These are phyloP conservation scores for Picea glauca DNA, from an alignment of 75 land plant species.

Conservation along the genomic window DNA sequence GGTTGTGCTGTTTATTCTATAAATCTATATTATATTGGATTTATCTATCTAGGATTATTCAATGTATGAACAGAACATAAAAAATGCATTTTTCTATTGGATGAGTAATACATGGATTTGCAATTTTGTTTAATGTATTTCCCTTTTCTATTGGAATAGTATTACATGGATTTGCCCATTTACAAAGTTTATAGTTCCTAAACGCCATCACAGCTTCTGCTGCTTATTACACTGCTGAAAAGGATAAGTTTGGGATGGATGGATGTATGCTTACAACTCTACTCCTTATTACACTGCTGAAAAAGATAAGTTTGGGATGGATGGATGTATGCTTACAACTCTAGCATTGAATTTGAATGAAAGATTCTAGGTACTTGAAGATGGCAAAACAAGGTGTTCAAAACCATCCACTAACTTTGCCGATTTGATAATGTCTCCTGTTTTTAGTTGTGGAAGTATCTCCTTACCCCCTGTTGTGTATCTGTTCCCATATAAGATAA, in stretches of 20 bases:
- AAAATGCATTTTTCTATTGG: too few relatives aligned
- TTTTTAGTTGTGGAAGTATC: conserved; percentile 77
- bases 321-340: neutral
- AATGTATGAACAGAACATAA: too few relatives aligned
- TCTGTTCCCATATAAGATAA: conserved; percentile 18
- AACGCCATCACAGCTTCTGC: neutral
- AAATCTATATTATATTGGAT: too few relatives aligned
- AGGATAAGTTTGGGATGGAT: neutral
- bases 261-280: neutral
- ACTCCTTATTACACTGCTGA: neutral
- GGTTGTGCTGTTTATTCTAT: too few relatives aligned
- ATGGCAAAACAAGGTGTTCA: conserved; percentile 62
- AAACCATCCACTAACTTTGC: conserved; percentile 72
- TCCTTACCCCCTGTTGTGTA: conserved; percentile 81
- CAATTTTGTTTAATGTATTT: too few relatives aligned
- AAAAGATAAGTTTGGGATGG: neutral
- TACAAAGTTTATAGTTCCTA: neutral
- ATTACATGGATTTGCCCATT: neutral
- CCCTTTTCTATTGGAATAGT: neutral
- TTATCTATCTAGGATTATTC: too few relatives aligned
- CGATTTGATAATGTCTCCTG: conserved; percentile 79
- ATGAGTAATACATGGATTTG: too few relatives aligned
- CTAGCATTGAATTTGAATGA: neutral
- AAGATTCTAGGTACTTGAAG: conserved; percentile 18
- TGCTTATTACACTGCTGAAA: neutral